Evolutionary conservation across 1,284 basidiomycete species (phyloP).

Genomic region (Marasmius tenuissimus): DNA sequence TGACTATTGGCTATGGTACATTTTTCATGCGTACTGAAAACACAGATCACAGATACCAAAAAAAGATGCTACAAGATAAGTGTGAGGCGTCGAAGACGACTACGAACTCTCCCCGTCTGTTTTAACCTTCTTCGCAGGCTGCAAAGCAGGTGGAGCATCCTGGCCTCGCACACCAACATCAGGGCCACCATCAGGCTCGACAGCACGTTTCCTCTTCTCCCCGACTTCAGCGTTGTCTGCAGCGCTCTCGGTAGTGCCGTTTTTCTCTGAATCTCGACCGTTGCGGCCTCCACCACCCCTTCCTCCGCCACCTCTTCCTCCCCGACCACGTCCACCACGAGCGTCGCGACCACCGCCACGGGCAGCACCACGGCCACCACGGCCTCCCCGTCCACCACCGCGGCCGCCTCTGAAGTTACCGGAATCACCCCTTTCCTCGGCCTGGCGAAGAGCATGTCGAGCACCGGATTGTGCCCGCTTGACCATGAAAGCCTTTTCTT

Average conservation of each 20-base stretch:
- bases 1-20: too few relatives aligned
- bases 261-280: slow-evolving; percentile 26
- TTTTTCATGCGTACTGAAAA: too few relatives aligned
- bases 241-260: slow-evolving; percentile 15
- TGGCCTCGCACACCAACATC: slow-evolving; percentile 62
- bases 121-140: slow-evolving; percentile 61
- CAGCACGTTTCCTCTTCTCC: slow-evolving; percentile 71
- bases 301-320: slow-evolving; percentile 38
- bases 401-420: slow-evolving; percentile 37
- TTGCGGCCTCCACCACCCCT: slow-evolving; percentile 42
- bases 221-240: slow-evolving; percentile 43
- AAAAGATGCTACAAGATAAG: too few relatives aligned
- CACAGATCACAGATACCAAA: too few relatives aligned
- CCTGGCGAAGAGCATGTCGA: slow-evolving; percentile 42
- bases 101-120: slow-evolving; percentile 35
- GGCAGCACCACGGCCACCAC: slow-evolving; percentile 37
- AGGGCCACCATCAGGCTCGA: slow-evolving; percentile 75
- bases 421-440: slow-evolving; percentile 16
- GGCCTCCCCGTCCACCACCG: slow-evolving; percentile 42
- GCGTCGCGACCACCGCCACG: slow-evolving; percentile 34
- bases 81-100: too few relatives aligned
- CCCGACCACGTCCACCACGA: slow-evolving; percentile 36
- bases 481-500: slow-evolving; percentile 69
- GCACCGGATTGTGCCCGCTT: slow-evolving; percentile 71
- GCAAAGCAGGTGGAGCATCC: slow-evolving; percentile 60